Percentiles rank a stretch among this genome's conserved stretches.
phyloP scores from a whole-genome alignment of 805 yeast genomes.

The Pichia membranifaciens region DNA sequence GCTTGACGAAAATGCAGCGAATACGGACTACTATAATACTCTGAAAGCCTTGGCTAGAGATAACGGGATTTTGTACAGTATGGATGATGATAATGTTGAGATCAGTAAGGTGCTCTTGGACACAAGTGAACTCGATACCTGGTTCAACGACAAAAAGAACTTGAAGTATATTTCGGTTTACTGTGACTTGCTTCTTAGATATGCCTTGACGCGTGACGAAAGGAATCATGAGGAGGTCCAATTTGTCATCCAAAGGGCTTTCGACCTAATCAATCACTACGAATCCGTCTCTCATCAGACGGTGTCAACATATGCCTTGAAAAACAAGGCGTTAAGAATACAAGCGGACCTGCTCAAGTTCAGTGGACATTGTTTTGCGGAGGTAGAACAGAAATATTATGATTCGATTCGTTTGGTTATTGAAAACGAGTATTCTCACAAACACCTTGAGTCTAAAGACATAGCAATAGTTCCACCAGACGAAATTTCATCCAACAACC shows the following conservation, averaged over 20 bases:
- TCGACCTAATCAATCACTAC: conserved; percentile 28
- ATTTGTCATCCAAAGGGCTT: conserved; percentile 25
- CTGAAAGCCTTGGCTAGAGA: conserved; percentile 29
- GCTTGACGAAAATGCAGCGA: conserved; percentile 30
- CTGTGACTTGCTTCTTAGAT: conserved; percentile 35
- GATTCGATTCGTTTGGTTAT: conserved; percentile 26
- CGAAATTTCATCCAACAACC: conserved; percentile 18
- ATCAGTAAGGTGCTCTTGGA: conserved; percentile 19
- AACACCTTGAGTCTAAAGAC: conserved; percentile 12
- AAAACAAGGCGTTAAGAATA: conserved; percentile 32
- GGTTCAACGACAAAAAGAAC: conserved; percentile 28
- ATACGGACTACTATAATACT: conserved; percentile 28
- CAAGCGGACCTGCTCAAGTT: conserved; percentile 30
- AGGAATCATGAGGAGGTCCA: conserved; percentile 22
- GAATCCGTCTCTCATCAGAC: conserved; percentile 20
- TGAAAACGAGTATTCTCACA: conserved; percentile 19
- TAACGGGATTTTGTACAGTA: conserved; percentile 19
- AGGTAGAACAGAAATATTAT: conserved; percentile 27
- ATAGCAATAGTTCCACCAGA: conserved; percentile 22
- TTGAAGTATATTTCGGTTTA: conserved; percentile 29
- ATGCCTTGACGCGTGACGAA: conserved; percentile 32
- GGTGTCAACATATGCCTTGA: conserved; percentile 26
- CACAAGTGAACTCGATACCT: conserved; percentile 20
- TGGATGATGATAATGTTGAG: conserved; percentile 17
- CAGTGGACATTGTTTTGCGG: conserved; percentile 16